Evolutionary conservation across 306 rosid species (phyloP).

Genomic region (Vigna reflexopilosa): DNA sequence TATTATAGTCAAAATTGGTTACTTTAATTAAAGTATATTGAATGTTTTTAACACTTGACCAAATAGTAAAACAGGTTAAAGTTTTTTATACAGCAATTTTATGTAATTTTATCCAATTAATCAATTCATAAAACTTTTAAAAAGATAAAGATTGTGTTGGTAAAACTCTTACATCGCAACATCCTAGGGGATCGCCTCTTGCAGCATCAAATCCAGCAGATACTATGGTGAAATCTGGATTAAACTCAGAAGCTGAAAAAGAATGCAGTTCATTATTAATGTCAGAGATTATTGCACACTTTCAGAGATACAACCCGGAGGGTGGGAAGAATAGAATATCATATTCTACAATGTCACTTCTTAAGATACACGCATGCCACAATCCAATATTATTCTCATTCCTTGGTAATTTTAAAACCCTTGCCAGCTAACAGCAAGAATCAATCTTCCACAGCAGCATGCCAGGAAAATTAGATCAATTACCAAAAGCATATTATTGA

Average conservation of each 20-base stretch:
- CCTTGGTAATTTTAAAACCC: neutral
- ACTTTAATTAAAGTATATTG: conserved; percentile 12
- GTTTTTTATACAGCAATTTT: conserved; percentile 31
- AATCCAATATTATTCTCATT: neutral
- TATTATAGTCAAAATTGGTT: conserved; percentile 11
- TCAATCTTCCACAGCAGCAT: conserved; percentile 20
- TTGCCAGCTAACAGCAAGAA: conserved; percentile 31
- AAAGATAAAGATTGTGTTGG: conserved; percentile 4
- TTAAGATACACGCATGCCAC: neutral
- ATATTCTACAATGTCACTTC: conserved; percentile 9
- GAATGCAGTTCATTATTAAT: conserved; percentile 39
- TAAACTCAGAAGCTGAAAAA: conserved; percentile 83
- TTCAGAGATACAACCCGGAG: conserved; percentile 8
- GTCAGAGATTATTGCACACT: conserved; percentile 19
- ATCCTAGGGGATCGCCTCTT: conserved; percentile 96
- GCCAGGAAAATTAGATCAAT: neutral
- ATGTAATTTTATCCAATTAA: conserved; percentile 29
- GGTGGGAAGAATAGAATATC: conserved; percentile 7
- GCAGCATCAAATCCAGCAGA: conserved; percentile 99
- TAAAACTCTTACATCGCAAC: conserved; percentile 82
- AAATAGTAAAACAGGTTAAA: conserved; percentile 22
- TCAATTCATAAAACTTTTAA: conserved; percentile 11
- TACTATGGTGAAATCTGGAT: conserved; percentile 91
- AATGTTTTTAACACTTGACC: conserved; percentile 21
- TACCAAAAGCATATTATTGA: conserved; percentile 19